Base-by-base conservation (phyloP, 2,329 filamentous ascomycete genomes). In the Aspergillus vadensis region DNA sequence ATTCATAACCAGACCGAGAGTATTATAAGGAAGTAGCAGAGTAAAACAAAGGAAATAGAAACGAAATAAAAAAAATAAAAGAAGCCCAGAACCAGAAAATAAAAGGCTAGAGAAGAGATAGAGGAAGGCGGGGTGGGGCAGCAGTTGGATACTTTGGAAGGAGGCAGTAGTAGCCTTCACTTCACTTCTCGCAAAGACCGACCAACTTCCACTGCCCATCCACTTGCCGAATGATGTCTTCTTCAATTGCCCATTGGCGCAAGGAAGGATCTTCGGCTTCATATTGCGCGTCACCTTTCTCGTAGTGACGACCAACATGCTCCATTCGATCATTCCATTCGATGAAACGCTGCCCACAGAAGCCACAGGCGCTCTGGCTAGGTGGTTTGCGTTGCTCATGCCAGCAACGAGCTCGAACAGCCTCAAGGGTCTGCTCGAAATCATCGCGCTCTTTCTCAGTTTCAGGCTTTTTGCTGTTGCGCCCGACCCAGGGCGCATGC, bases 271-370 rank as follows among this genome's bases (percentile, higher is more conserved):
- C 74, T 74, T 83, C 67, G 6, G 65, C 52, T 67, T 78, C 67
- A 39, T 52, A 44, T n/a, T 70, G 57, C 27, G 65, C 41, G 55
- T 76, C 65, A 7, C 73, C 72, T 65, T 88, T 88, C 75, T 95
- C 91, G 49, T 94, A 82, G 73, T 97, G 93, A 60, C 86, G 83
- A 0, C 91, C 91, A 2, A 96, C 86, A 76, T 97, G 93, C 74
- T 97, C 93, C 87, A 96, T 91, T 23, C 91, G 83, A 59, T 88
- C 83, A 60, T 95, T 90, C 92, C 92, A 97, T 0, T 89, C 91
- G 5, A 80, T 73, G 70, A 96, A 96, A 0, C 74, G 72, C 51
- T 70, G 60, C 2, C 59, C 69, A 73, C 93, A 97, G 63, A 84
- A 85, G 0, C 72, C 68, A 2, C 85, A 85, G 0, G 88, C 83